These are phyloP conservation scores for Monilinia fructigena DNA, from an alignment of 2,329 filamentous ascomycete genomes.

Conservation along the genomic window DNA sequence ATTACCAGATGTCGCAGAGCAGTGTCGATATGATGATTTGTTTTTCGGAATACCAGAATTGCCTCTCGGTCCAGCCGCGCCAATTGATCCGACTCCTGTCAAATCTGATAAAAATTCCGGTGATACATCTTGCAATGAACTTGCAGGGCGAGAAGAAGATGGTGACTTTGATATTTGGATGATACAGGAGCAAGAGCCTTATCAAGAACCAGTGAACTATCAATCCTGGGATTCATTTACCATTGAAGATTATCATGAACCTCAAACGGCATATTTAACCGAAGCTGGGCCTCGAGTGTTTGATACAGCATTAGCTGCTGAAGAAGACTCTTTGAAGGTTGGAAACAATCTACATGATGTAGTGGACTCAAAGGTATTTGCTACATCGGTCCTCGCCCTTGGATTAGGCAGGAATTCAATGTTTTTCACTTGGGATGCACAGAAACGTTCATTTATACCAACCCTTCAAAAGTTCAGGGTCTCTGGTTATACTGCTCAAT, in stretches of 20 bases:
- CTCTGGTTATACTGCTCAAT: constrained; percentile 50
- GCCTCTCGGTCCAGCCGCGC: constrained; percentile 27
- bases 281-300: constrained; percentile 67
- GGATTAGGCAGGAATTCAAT: constrained; percentile 70
- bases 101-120: constrained; percentile 21
- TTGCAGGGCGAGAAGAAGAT: constrained; percentile 34
- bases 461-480: constrained; percentile 50
- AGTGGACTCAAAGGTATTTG: constrained; percentile 51
- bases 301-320: constrained; percentile 57
- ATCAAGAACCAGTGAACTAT: constrained; percentile 44
- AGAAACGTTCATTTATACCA: constrained; percentile 53
- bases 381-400: constrained; percentile 61
- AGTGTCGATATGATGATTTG: constrained; percentile 26
- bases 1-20: constrained; percentile 32
- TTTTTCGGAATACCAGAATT: constrained; percentile 39
- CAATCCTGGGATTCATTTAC: constrained; percentile 71
- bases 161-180: constrained; percentile 49
- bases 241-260: constrained; percentile 43
- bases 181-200: constrained; percentile 40
- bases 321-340: constrained; percentile 44
- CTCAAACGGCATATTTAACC: constrained; percentile 57
- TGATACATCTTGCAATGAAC: constrained; percentile 14
- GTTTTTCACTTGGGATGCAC: constrained; percentile 62
- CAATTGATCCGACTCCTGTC: constrained; percentile 8
- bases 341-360: constrained; percentile 45